Evolutionary conservation across 2,329 filamentous ascomycete genomes (phyloP), one percentile per base, ranked within the genome.

Genomic region (Sporothrix globosa): DNA sequence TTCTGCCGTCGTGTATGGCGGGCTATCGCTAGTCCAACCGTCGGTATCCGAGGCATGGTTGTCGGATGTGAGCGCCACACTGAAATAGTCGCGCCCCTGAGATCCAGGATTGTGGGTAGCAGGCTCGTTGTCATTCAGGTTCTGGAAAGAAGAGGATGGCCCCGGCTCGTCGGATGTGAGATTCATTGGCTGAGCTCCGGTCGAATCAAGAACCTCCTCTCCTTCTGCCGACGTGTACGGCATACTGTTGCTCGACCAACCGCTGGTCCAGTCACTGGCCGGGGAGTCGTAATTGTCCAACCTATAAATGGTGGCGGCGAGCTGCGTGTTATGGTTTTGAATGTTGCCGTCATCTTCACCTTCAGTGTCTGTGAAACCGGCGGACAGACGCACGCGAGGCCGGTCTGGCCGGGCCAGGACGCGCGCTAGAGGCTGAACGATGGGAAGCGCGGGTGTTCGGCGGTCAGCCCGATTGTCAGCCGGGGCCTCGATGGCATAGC

Each of bases 311-410:
- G 17, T 46, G 13, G 44, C 44, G 44, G 13, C 11, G 44, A 46
- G 13, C 44, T 46, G 44, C 44, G 44, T 14, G 17, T 13, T 14
- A 46, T 30, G 27, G 27, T 30, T 30, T 30, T 30, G 27, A 17
- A 14, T 13, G 52, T 54, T 54, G 10, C 27, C 27, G n/a, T 5
- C 6, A 13, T 54, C 27, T 24, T 54, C 52, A 11, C 52, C n/a
- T 54, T 54, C 52, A 4, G 52, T 54, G 52, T 54, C 52, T 24
- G 52, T 54, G 24, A 54, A 54, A 54, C 52, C n/a, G 52, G 52
- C n/a, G 52, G 13, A 13, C 52, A 54, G 52, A 13, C 52, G 52
- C n/a, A 27, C 9, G 5, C 52, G 21, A 11, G 52, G 52, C 24
- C 24, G 52, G 52, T n/a, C 11, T 53, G 50, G 50, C 9, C 21